Base-by-base conservation (phyloP, 306 rosid species). In the Calophaca sinica region DNA sequence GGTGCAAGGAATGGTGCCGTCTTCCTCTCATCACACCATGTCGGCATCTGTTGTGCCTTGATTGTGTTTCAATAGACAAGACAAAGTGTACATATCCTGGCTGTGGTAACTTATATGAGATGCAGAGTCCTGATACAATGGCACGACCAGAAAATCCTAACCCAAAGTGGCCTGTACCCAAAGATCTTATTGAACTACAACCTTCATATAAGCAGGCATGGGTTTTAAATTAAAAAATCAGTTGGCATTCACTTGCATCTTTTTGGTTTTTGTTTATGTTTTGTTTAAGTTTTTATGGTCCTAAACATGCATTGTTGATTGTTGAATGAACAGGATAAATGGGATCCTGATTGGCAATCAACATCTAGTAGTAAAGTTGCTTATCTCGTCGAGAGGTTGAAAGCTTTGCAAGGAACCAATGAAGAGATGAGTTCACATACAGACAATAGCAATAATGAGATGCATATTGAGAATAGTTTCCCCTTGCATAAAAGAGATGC, bases 311-410 rank as follows among this genome's bases (percentile, higher is more conserved):
- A 28, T 54, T 64, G 64, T 51, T 51, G 72, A 57, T 72, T 78
- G 70, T 58, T 50, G 72, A 78, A 82, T 85, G 48, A 65, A 64
- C 92, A 94, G 98, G 97, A 94, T 85, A 69, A 86, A 77, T 94
- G 98, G 98, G 92, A 94, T 89, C 96, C 98, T 60, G 98, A 94
- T 87, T 94, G 98, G 98, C 96, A 94, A 70, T 91, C 97, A 63
- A 94, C 98, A 15, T 90, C 97, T 51, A 94, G 98, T 88, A 94
- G 93, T 84, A 94, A 94, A 83, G 97, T 92, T 42, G 51, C 92
- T 44, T 94, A 92, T 84, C 87, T 94, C 5, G 61, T 90, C 50
- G 83, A 79, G 83, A 88, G 85, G 76, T 79, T 94, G 86, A 90
- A 87, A 78, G 87, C 91, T 76, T 79, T 91, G 84, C 89, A 75